Evolutionary conservation across 371 early-diverging fungal species (phyloP).

Genomic region (Umbelopsis sp.): DNA sequence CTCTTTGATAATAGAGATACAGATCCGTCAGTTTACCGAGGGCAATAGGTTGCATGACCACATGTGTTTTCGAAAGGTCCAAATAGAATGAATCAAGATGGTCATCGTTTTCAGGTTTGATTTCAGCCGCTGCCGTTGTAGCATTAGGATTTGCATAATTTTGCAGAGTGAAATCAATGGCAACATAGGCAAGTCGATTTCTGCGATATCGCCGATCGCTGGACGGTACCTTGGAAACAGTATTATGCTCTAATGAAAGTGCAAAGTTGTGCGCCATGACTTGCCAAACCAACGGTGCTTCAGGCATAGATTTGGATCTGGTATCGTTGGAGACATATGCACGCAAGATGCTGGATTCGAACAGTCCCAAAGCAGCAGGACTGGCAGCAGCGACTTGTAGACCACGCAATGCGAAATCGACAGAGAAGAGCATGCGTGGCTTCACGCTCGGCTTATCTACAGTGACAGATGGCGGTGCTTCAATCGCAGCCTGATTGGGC

Average conservation of each 20-base stretch:
- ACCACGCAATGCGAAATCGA: conserved; percentile 68
- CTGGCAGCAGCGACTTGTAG: conserved; percentile 67
- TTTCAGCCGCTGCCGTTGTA: background rate
- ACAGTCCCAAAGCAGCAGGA: conserved; percentile 67
- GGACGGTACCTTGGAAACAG: conserved; percentile 24
- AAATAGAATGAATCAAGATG: conserved; percentile 56
- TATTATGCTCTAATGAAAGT: conserved; percentile 63
- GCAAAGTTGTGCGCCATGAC: conserved; percentile 59
- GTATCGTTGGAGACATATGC: conserved; percentile 62
- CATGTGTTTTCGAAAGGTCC: conserved; percentile 63
- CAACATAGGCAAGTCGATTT: conserved; percentile 71
- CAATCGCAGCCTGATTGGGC: conserved; percentile 20
- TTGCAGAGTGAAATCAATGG: conserved; percentile 67
- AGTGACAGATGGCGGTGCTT: conserved; percentile 14
- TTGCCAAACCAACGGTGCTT: conserved; percentile 50
- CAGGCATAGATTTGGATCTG: conserved; percentile 16
- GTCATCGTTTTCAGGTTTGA: conserved; percentile 23
- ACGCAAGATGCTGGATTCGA: conserved; percentile 67
- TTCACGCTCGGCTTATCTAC: background rate
- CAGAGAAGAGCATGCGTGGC: conserved; percentile 38
- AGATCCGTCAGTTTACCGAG: conserved; percentile 72
- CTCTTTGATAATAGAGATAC: conserved; percentile 70
- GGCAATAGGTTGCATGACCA: conserved; percentile 80
- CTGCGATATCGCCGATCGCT: conserved; percentile 45
- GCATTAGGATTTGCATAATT: conserved; percentile 41